Percentiles rank a stretch among this genome's conserved stretches.
Conservation (phyloP, 331 rosid genomes). For the Saraca asoca region DNA sequence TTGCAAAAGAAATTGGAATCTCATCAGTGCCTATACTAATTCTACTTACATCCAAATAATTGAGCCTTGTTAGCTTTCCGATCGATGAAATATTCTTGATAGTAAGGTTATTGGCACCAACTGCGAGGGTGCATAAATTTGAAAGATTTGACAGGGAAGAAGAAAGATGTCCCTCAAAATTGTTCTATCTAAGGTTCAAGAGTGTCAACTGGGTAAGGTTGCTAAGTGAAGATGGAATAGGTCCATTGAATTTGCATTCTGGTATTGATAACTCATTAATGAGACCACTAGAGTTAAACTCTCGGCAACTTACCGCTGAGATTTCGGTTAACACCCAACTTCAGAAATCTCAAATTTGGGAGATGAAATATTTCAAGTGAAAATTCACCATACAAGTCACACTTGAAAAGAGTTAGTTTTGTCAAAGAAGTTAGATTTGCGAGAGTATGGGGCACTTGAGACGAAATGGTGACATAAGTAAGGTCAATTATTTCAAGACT, state of each 20-base stretch:
- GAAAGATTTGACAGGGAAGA: conserved; percentile 1
- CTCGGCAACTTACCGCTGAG: conserved; percentile 26
- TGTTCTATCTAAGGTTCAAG: background rate
- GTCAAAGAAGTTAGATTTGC: conserved; percentile 20
- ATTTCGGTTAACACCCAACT: background rate
- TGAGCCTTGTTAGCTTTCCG: conserved; percentile 4
- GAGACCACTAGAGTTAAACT: conserved; percentile 9
- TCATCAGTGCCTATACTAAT: background rate
- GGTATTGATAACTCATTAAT: background rate
- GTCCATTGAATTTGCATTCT: background rate
- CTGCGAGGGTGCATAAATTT: background rate
- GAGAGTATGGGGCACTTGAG: background rate
- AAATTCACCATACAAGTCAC: conserved; percentile 23
- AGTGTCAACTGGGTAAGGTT: conserved; percentile 2
- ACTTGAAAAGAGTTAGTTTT: background rate
- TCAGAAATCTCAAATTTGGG: background rate
- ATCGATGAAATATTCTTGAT: background rate
- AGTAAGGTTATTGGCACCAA: background rate
- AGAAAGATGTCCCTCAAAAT: conserved; percentile 5
- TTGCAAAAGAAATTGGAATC: too few species aligned
- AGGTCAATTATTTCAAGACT: background rate
- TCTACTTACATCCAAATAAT: background rate
- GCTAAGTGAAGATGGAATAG: background rate
- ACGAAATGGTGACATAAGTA: conserved; percentile 8
- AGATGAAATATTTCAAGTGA: conserved; percentile 29